phyloP scores from a whole-genome alignment of 78 protist genomes.

The Guillardia theta region DNA sequence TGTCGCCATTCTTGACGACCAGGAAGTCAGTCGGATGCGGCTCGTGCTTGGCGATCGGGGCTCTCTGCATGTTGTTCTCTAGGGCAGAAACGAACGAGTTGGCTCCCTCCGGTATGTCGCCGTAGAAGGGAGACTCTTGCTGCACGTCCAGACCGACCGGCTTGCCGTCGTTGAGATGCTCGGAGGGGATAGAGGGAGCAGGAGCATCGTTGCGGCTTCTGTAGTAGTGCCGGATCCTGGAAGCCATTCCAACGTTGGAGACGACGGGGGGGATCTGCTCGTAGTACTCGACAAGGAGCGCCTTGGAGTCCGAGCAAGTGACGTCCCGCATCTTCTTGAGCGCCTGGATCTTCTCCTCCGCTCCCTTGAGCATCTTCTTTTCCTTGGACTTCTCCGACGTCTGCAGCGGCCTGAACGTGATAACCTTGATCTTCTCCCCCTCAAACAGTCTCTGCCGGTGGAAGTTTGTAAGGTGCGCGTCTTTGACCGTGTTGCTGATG shows the following conservation, averaged over 20 bases:
- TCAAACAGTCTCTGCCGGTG: not conserved
- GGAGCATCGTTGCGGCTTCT: not conserved
- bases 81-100: not conserved
- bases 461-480: not conserved
- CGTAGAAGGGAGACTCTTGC: not conserved
- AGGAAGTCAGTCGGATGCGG: not conserved
- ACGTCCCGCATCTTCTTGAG: not conserved
- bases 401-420: not conserved
- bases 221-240: not conserved
- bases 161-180: not conserved
- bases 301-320: not conserved
- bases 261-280: not conserved
- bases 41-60: not conserved
- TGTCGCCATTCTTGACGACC: not conserved
- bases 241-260: not conserved
- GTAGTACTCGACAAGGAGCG: not conserved
- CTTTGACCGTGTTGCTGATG: not conserved
- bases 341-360: not conserved
- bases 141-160: not conserved
- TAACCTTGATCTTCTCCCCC: not conserved
- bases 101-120: not conserved
- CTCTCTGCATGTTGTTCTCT: constrained; percentile 1
- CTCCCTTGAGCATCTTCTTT: not conserved
- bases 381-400: not conserved
- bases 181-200: not conserved